Evolutionary conservation across 805 yeast species (phyloP), one percentile per base, ranked within the genome.

Genomic region (Candida multigemmis): DNA sequence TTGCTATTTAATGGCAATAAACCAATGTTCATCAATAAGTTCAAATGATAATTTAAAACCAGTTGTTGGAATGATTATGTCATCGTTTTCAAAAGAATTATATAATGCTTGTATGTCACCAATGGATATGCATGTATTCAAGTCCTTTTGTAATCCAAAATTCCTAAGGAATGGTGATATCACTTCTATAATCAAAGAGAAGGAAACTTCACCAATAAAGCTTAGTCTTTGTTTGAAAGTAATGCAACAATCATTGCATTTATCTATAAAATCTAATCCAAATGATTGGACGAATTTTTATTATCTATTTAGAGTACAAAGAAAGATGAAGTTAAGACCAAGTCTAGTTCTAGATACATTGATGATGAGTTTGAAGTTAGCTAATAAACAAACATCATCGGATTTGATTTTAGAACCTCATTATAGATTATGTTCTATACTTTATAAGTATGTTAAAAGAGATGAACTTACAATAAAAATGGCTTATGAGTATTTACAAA

Each of bases 401-500:
- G 91, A 80, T 21, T 65, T 68, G 1, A 57, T 77, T 2, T 53
- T 87, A 23, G 96, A 87, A 41, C 89, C 96, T 0, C 86, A 80
- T 43, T 86, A 85, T 42, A 60, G 63, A 23, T 47, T 79, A 3
- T 65, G 81, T 22, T 65, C 83, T 0, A 34, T 68, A 18, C 42
- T 71, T 4, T 76, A 68, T 53, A 86, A 86, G 45, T 64, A 65
- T 25, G 71, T 65, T 7, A 57, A 54, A 19, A 12, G 19, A 0
- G 66, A 50, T 0, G 28, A 44, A 11, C 12, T 82, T 0, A 25
- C 48, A 1, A 34, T 57, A 1, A 40, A 34, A 0, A 47, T 45
- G 1, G 84, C 72, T 0, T 10, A 68, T 8, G 34, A 38, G 1
- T 51, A 39, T 30, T 34, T 83, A 14, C 41, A 36, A n/a, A 30